A percentile compares a stretch with the other conserved stretches of the same genome.
phyloP scores from a whole-genome alignment of 176 grass and related monocot species.

The Avena eriantha region DNA sequence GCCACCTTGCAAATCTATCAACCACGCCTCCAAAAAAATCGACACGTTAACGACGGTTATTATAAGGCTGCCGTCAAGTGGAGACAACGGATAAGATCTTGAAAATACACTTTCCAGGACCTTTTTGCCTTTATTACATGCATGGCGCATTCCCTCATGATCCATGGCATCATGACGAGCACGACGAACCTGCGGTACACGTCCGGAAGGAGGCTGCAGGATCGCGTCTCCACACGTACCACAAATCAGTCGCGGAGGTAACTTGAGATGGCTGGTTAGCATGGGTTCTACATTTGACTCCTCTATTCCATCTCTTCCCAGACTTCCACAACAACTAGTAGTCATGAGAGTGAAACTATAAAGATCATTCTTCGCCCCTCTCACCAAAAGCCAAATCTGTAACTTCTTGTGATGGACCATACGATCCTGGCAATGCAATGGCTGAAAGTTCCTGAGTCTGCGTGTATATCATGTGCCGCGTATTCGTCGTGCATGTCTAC shows the following conservation, averaged over 20 bases:
- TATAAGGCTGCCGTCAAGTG: conserved; percentile 52
- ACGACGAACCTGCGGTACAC: conserved; percentile 36
- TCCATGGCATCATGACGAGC: conserved; percentile 40
- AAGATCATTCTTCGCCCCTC: too few relatives aligned
- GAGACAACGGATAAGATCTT: conserved; percentile 19
- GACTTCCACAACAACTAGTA: too few relatives aligned
- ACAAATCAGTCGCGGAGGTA: neutral
- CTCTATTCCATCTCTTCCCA: too few relatives aligned
- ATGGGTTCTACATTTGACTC: neutral
- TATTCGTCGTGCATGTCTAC: too few relatives aligned
- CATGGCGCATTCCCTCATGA: neutral
- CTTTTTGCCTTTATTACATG: neutral
- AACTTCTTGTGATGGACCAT: too few relatives aligned
- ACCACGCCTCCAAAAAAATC: neutral
- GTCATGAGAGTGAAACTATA: too few relatives aligned
- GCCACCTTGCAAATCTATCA: neutral
- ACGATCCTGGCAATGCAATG: too few relatives aligned
- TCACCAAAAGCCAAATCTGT: too few relatives aligned
- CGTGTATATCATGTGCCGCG: too few relatives aligned
- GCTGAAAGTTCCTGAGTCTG: too few relatives aligned
- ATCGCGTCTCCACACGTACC: neutral
- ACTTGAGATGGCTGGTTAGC: too few relatives aligned
- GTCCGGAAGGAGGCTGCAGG: conserved; percentile 30
- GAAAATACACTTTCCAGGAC: neutral
- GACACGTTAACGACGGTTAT: conserved; percentile 11